Conservation (phyloP, 2,329 filamentous ascomycete species). For the Cladophialophora carrionii region DNA sequence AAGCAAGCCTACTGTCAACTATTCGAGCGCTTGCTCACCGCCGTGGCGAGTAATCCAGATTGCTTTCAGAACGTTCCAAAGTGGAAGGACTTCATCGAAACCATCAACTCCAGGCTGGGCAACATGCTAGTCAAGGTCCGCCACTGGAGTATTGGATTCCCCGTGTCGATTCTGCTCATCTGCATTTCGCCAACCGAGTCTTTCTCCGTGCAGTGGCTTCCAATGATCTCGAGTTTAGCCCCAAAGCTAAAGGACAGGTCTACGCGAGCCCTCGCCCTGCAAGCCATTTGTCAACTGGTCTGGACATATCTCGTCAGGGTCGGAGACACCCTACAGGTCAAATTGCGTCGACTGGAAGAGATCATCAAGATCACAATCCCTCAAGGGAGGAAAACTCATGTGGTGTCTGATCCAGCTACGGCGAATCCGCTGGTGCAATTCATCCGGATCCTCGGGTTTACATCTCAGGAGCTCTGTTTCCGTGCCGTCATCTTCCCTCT, state of each 20-base stretch:
- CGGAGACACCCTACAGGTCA: conserved; percentile 69
- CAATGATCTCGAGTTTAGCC: conserved; percentile 75
- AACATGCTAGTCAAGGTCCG: conserved; percentile 89
- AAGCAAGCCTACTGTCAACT: conserved; percentile 96
- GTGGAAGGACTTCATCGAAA: conserved; percentile 83
- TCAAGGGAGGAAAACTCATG: conserved; percentile 74
- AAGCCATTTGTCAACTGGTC: conserved; percentile 84
- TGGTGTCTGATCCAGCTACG: conserved; percentile 80
- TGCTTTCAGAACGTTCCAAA: conserved; percentile 77
- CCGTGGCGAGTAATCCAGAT: conserved; percentile 79
- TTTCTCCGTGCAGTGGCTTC: conserved; percentile 84
- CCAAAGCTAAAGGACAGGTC: conserved; percentile 81
- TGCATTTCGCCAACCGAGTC: conserved; percentile 85
- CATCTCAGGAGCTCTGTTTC: conserved; percentile 91
- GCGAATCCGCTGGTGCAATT: conserved; percentile 90
- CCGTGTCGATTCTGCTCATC: conserved; percentile 80
- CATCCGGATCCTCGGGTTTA: conserved; percentile 91
- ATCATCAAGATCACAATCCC: conserved; percentile 83
- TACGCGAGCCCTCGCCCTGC: conserved; percentile 76
- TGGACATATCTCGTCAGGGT: conserved; percentile 94
- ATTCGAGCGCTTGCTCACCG: conserved; percentile 81
- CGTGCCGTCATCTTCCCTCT: conserved; percentile 90
- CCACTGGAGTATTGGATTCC: conserved; percentile 88
- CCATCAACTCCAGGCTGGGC: conserved; percentile 74
- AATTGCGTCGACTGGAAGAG: conserved; percentile 82